Percentiles rank a stretch among this genome's conserved stretches.
Evolutionary conservation across 2,329 filamentous ascomycete species (phyloP).

Genomic region (Penicillium sp.): DNA sequence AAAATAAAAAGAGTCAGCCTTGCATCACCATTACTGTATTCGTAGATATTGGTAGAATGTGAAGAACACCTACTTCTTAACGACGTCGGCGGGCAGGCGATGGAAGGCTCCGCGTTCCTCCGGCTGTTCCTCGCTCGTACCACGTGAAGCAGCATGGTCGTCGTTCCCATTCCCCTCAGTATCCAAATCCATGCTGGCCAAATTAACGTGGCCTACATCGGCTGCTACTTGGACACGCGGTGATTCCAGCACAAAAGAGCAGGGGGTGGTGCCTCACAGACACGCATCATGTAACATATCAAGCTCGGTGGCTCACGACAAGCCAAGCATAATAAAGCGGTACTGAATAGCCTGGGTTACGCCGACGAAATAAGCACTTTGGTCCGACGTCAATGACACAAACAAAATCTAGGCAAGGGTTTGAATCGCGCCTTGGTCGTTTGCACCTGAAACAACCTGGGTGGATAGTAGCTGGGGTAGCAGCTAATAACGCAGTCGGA

Average conservation of each 20-base stretch:
- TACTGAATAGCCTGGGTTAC: background rate
- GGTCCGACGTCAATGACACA: background rate
- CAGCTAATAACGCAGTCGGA: background rate
- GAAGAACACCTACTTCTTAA: conserved; percentile 25
- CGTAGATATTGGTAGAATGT: background rate
- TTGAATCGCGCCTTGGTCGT: background rate
- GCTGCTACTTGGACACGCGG: conserved; percentile 6
- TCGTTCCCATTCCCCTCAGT: background rate
- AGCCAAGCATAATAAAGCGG: conserved; percentile 11
- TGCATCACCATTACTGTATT: background rate
- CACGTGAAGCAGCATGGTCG: background rate
- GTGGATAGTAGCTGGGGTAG: background rate
- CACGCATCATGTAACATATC: conserved; percentile 13
- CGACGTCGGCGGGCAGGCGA: conserved; percentile 25
- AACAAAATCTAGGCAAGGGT: background rate
- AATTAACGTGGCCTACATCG: conserved; percentile 10
- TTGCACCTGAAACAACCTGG: conserved; percentile 1
- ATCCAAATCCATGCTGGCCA: conserved; percentile 14
- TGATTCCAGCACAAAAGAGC: conserved; percentile 8
- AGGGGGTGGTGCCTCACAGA: conserved; percentile 6
- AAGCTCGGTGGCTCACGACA: background rate
- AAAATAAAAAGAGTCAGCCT: background rate
- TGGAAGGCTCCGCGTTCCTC: conserved; percentile 16
- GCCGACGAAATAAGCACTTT: background rate
- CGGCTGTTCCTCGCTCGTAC: background rate